A percentile compares a stretch with the other conserved stretches of the same genome.
Evolutionary conservation across 2,329 filamentous ascomycete genomes (phyloP).

Genomic region (Ciborinia camelliae): DNA sequence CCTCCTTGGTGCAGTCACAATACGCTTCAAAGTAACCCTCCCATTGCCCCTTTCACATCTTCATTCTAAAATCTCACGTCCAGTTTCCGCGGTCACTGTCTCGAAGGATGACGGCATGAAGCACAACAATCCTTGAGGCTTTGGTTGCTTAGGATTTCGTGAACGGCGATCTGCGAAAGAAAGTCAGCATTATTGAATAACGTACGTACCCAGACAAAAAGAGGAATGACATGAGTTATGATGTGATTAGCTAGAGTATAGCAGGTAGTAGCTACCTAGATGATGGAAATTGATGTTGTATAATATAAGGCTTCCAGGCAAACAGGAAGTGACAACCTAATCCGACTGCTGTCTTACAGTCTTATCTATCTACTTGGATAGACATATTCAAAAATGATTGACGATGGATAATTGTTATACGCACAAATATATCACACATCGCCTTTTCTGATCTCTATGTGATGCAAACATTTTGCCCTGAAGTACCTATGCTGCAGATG

Average conservation of each 20-base stretch:
- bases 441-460: too few relatives aligned
- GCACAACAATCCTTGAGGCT: neutral
- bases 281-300: neutral
- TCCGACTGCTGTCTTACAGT: too few relatives aligned
- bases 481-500: conserved; percentile 1
- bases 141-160: neutral
- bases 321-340: too few relatives aligned
- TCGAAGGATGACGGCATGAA: conserved; percentile 1
- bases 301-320: neutral
- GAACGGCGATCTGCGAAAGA: neutral
- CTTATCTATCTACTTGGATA: neutral
- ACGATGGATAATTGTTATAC: neutral
- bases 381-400: neutral
- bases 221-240: neutral
- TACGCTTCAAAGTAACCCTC: conserved; percentile 12
- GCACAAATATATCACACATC: too few relatives aligned
- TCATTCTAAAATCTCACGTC: conserved; percentile 7
- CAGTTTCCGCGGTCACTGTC: conserved; percentile 4
- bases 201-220: neutral
- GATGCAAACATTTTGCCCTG: neutral
- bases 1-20: neutral
- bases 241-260: neutral
- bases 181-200: neutral
- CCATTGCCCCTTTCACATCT: neutral
- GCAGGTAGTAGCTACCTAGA: neutral